Base-by-base conservation (phyloP, 768 basidiomycete species). In the Glaciozyma antarctica region DNA sequence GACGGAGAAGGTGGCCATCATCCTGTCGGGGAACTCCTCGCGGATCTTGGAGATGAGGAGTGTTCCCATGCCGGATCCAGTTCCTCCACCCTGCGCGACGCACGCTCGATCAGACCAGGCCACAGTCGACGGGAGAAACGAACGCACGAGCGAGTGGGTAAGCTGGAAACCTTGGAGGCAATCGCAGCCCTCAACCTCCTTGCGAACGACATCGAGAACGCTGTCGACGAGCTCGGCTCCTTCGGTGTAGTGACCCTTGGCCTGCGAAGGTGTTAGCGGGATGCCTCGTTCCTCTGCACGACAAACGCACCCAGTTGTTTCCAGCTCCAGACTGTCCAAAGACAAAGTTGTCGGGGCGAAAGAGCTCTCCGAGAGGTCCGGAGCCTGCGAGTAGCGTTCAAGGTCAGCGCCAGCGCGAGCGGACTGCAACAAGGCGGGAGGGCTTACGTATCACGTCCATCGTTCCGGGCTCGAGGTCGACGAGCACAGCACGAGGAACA, bases 1-100 rank as follows among this genome's bases (percentile, higher is more conserved):
- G 74, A 99, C 94, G 62, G 95, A 98, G 82, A 94, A 99, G 67
- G 95, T 98, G 78, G 90, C 91, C 94, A 98, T 97, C 94, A 99
- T 99, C 63, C 95, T 83, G 79, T 99, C 95, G 71, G 94, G 95
- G 79, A 90, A 99, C 77, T 99, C 94, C 78, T 97, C 93, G 71
- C 94, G 85, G 77, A 99, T 95, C 81, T 99, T 99, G 72, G 93
- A 97, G 77, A 99, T 95, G 71, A 99, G 80, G 61, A 99, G 87
- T 54, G 95, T 97, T 78, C 95, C 95, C 94, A 99, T 98, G 80
- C 95, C 95, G 72, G 95, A 90, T 81, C 95, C 95, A 73, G 95
- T 99, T 79, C 94, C 95, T 80, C 95, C 95, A 81, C 95, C 93
- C 41, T 32, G 26, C 16, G 17, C 26, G 28, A 28, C 26, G 22